Percentiles rank a stretch among this genome's conserved stretches.
phyloP scores from a whole-genome alignment of 495 filamentous ascomycete genomes.

The Viridothelium virens region DNA sequence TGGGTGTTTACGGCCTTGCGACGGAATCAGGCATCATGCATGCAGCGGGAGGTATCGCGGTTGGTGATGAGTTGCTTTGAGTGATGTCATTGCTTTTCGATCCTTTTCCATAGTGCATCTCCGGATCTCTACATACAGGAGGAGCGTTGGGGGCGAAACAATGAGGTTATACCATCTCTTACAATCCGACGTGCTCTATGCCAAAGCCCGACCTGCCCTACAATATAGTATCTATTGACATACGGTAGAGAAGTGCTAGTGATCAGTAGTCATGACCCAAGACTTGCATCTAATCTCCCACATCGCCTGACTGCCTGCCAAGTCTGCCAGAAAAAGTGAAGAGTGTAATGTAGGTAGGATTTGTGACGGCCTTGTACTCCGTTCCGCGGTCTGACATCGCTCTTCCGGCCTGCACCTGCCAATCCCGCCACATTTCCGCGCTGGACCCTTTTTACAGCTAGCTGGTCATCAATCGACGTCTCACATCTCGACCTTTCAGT shows the following conservation, averaged over 20 bases:
- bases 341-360: background rate
- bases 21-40: background rate
- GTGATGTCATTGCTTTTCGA: constrained; percentile 3
- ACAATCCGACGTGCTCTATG: background rate
- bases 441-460: background rate
- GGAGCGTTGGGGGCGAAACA: constrained; percentile 6
- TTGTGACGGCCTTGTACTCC: background rate
- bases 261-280: no score
- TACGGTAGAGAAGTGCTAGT: no score
- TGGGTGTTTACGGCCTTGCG: background rate
- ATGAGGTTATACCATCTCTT: background rate
- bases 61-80: background rate
- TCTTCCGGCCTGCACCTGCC: background rate
- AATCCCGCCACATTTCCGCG: constrained; percentile 1
- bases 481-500: background rate
- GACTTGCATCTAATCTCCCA: no score
- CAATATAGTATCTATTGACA: no score
- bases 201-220: background rate
- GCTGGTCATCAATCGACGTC: background rate
- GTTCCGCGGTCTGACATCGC: background rate
- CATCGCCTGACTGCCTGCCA: no score
- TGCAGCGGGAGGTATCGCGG: constrained; percentile 6
- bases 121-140: constrained; percentile 3
- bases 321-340: no score
- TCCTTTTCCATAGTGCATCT: constrained; percentile 8